Evolutionary conservation across 2,329 filamentous ascomycete species (phyloP), one percentile per base, ranked within the genome.

Genomic region (Ascochyta viciae-villosae): DNA sequence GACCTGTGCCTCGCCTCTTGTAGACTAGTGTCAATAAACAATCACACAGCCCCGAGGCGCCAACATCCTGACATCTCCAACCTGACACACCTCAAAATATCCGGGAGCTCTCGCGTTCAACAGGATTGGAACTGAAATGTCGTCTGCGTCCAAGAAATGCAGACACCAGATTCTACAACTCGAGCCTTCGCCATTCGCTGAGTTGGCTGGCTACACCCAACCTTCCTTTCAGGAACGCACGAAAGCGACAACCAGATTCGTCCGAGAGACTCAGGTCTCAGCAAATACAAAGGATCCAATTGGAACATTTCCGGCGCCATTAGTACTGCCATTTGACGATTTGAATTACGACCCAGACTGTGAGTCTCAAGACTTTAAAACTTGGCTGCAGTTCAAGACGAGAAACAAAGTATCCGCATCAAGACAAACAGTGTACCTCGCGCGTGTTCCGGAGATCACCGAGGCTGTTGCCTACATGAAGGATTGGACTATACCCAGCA

Each of bases 261-360:
- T 15, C 12, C 54, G 54, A 4, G 51, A 51, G 15, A 27, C 27
- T 10, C 33, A 50, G 6, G 54, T 44, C 37, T 49, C 29, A 1
- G 42, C 43, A 6, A 50, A 6, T 1, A 31, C 22, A 19, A 34
- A 38, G 33, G 43, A 42, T 41, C 37, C 63, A 2, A 65, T 60
- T 1, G 64, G 63, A 2, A 42, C 37, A 0, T 89, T 87, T 58
- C 87, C 86, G 0, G 83, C 77, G 0, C 85, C 87, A 0, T 67
- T 89, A 6, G 75, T 88, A 0, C 73, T 89, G 0, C 87, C 87
- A 0, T 78, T 76, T 2, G 87, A 89, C 64, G 83, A 85, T 19
- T 76, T 90, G 1, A 80, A 82, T 0, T 71, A 78, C 31, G 82
- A 88, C 35, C 81, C 83, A 1, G 74, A 80, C 5, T 78, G 77